Evolutionary conservation across 2,329 filamentous ascomycete species (phyloP), one percentile per base, ranked within the genome.

Genomic region (Cladophialophora chaetospira): DNA sequence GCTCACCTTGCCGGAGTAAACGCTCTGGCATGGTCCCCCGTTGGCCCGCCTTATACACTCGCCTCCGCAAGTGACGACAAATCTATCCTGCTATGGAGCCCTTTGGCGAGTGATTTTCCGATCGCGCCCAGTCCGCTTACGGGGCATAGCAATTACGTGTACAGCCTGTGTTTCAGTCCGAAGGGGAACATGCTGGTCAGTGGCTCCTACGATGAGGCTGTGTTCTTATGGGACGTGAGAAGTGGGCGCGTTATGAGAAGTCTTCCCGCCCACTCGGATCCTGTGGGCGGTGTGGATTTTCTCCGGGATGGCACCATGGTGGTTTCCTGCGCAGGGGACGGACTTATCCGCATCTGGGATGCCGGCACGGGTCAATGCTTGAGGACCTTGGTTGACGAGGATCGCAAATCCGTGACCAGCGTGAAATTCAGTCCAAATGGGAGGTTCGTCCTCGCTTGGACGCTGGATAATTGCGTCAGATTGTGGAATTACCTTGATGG

Each of bases 171-270:
- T 4, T 97, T 97, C 72, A 93, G 90, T n/a, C 94, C 94, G 1
- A 97, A 97, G 72, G 94, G 94, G 21, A 99, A 99, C 69, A 96
- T 97, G 70, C 82, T 99, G 29, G 94, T 92, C 13, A 95, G 89
- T 64, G 94, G 94, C 10, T 95, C 89, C 63, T 97, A 97, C 73
- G 94, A 99, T 65, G 94, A 99, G 77, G 94, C 94, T 3, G 91
- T 99, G 0, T 97, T 96, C 63, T 75, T 99, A 4, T 99, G 94
- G 94, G 94, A 99, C 72, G 89, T 97, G 11, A 83, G 94, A 11
- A 90, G 91, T 0, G 92, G 91, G 0, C 81, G 88, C 19, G 79
- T 94, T 29, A 96, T 99, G 91, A 84, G 91, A 53, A 92, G 88
- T 61, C 75, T 99, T 33, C 94, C 94, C 1, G 94, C 94, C 2